phyloP scores from a whole-genome alignment of 345 rosid species.

The Dipteronia dyeriana region DNA sequence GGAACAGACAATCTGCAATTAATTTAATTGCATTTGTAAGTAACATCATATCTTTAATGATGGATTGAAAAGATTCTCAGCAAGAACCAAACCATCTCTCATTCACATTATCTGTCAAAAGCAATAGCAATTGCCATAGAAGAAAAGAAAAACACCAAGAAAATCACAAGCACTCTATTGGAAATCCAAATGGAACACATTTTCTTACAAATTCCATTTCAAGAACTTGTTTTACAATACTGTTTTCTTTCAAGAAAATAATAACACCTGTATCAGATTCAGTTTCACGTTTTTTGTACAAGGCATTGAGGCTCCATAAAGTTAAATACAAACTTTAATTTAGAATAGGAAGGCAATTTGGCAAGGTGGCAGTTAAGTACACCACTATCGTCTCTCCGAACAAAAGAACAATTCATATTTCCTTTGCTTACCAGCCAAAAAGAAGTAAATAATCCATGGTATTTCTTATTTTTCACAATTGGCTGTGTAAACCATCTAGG shows the following conservation, averaged over 20 bases:
- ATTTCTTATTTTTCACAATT: constrained; percentile 20
- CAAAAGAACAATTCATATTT: constrained; percentile 22
- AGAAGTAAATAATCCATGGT: constrained; percentile 18
- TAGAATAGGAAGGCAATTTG: constrained; percentile 8
- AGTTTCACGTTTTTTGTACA: constrained; percentile 39
- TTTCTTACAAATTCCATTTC: constrained; percentile 36
- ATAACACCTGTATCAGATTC: constrained; percentile 27
- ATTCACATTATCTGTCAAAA: too few species aligned
- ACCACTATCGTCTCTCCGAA: constrained; percentile 22
- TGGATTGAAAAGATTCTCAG: too few species aligned
- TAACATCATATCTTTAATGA: too few species aligned
- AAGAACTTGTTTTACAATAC: constrained; percentile 33
- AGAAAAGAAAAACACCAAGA: not conserved
- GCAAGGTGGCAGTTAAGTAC: constrained; percentile 13
- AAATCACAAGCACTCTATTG: not conserved
- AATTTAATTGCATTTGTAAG: not conserved
- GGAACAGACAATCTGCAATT: not conserved
- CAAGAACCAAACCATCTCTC: too few species aligned
- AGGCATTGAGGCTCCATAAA: constrained; percentile 11
- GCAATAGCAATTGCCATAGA: not conserved
- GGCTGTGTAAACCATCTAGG: constrained; percentile 34
- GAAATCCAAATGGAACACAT: constrained; percentile 16
- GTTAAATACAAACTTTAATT: constrained; percentile 25
- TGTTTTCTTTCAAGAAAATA: constrained; percentile 21
- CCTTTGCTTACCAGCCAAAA: constrained; percentile 21